phyloP scores from a whole-genome alignment of 1,139 yeast species.

The Yamadazyma diddensiae region DNA sequence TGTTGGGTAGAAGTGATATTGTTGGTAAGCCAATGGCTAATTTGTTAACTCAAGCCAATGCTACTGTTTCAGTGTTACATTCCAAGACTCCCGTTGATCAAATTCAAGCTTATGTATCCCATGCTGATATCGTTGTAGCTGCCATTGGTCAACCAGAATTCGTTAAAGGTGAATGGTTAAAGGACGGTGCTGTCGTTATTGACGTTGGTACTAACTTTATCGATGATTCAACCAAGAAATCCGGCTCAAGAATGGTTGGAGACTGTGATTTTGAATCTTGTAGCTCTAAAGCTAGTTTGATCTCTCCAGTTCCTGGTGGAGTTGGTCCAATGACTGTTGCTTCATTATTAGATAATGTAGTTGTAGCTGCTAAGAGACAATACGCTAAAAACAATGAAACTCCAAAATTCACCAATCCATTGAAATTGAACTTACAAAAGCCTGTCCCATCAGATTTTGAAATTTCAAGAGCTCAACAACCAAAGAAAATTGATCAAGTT shows the following conservation, averaged over 20 bases:
- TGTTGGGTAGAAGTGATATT: conserved; percentile 92
- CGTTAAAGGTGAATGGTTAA: conserved; percentile 88
- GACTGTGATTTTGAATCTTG: conserved; percentile 84
- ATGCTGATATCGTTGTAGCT: conserved; percentile 88
- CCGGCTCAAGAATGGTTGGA: conserved; percentile 88
- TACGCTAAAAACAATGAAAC: conserved; percentile 42
- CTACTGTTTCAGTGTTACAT: conserved; percentile 84
- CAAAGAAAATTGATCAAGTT: conserved; percentile 77
- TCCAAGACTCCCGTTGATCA: conserved; percentile 62
- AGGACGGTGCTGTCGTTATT: conserved; percentile 78
- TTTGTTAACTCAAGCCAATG: conserved; percentile 73
- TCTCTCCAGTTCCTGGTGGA: conserved; percentile 99
- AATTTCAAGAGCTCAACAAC: conserved; percentile 85
- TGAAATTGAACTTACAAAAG: conserved; percentile 58
- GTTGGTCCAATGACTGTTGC: conserved; percentile 99
- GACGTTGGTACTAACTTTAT: conserved; percentile 96
- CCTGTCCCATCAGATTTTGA: conserved; percentile 96
- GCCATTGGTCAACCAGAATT: conserved; percentile 87
- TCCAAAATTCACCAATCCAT: conserved; percentile 56
- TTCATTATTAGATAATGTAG: conserved; percentile 85
- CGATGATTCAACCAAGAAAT: conserved; percentile 70
- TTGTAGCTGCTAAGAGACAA: conserved; percentile 70
- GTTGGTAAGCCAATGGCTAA: conserved; percentile 94
- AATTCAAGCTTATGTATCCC: conserved; percentile 55
- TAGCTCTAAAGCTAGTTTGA: conserved; percentile 59